Percentiles rank a stretch among this genome's conserved stretches.
These are phyloP conservation scores for Jacaranda mimosifolia DNA, from an alignment of 257 asterid species.

Conservation along the genomic window DNA sequence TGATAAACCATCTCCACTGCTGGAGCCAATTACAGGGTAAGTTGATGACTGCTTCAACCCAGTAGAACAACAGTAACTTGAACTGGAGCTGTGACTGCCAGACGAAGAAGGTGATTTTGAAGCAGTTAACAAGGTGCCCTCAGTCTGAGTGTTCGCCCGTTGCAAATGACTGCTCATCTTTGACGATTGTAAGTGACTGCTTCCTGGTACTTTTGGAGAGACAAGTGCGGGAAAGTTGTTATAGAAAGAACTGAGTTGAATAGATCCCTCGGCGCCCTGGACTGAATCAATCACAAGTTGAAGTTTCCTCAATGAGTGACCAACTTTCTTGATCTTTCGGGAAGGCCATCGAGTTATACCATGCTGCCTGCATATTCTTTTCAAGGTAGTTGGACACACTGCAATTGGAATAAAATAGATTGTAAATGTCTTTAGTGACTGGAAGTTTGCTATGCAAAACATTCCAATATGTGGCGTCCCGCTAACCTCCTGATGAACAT, in stretches of 20 bases:
- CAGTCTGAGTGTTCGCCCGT: slow-evolving; percentile 42
- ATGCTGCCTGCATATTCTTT: slow-evolving; percentile 88
- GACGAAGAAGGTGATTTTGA: slow-evolving; percentile 64
- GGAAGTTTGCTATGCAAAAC: neutral
- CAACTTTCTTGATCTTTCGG: slow-evolving; percentile 87
- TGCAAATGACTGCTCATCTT: slow-evolving; percentile 39
- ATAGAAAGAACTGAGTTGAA: slow-evolving; percentile 79
- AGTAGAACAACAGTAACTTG: slow-evolving; percentile 64
- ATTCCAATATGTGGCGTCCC: too few relatives aligned
- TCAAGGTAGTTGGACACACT: slow-evolving; percentile 92
- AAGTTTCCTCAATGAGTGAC: slow-evolving; percentile 80
- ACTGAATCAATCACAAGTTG: slow-evolving; percentile 87
- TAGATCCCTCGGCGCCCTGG: slow-evolving; percentile 81
- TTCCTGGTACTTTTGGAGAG: slow-evolving; percentile 56
- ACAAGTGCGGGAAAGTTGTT: slow-evolving; percentile 75
- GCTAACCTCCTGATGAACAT: too few relatives aligned
- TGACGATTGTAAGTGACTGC: slow-evolving; percentile 36
- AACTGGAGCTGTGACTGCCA: slow-evolving; percentile 75
- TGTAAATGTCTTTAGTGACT: neutral
- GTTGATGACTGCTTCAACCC: slow-evolving; percentile 57
- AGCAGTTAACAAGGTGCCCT: slow-evolving; percentile 47
- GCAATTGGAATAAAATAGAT: slow-evolving; percentile 42
- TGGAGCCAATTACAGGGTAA: slow-evolving; percentile 38
- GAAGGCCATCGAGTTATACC: slow-evolving; percentile 93
- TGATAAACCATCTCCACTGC: slow-evolving; percentile 51